Conservation (phyloP, 176 grass and related monocot genomes). For the Guadua angustifolia region DNA sequence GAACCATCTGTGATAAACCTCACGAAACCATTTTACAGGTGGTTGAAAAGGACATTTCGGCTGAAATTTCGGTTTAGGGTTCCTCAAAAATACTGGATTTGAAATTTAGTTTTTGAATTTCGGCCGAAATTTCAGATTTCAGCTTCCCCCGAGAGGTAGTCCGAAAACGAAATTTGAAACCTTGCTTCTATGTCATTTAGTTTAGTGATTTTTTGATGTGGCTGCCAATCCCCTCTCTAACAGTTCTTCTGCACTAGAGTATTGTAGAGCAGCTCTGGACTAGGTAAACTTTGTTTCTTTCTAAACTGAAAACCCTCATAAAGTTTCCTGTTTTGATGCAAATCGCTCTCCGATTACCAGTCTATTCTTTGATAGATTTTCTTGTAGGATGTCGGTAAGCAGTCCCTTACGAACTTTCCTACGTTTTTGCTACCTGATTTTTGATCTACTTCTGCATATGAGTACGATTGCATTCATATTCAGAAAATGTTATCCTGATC, state of each 20-base stretch:
- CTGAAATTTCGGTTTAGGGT: no score
- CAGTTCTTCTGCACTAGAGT: conserved; percentile 3
- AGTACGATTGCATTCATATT: not conserved
- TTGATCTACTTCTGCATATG: not conserved
- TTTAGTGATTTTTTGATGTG: not conserved
- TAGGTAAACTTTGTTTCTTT: not conserved
- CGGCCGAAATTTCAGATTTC: no score
- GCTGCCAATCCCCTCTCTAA: not conserved
- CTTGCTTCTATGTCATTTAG: not conserved
- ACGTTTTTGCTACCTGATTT: conserved; percentile 9
- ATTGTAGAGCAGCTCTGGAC: not conserved
- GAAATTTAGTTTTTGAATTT: no score
- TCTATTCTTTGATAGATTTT: not conserved
- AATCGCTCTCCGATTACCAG: not conserved
- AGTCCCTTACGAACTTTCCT: conserved; percentile 10
- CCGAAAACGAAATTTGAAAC: no score
- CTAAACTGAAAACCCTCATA: not conserved
- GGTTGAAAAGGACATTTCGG: no score
- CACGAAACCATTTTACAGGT: no score
- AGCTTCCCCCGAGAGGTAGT: no score
- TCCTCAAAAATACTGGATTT: no score
- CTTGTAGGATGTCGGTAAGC: not conserved
- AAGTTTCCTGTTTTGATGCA: conserved; percentile 9
- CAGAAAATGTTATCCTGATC: not conserved
- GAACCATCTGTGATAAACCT: no score